These are phyloP conservation scores for Aspergillus viridinutans DNA, from an alignment of 2,329 filamentous ascomycete species.

Conservation along the genomic window DNA sequence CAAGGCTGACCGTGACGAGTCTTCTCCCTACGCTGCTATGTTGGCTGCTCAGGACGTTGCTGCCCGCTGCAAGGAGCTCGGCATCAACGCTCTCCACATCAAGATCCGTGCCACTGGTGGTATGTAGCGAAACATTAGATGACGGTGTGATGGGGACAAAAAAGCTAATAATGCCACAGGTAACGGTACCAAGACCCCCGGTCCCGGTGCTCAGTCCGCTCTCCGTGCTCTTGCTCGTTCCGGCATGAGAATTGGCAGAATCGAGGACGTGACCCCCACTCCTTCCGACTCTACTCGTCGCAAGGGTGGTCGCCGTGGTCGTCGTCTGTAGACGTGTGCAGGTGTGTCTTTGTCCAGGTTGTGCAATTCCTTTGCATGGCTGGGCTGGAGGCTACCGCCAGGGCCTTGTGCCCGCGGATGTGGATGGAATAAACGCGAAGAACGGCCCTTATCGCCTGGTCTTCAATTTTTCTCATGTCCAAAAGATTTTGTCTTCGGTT, in stretches of 20 bases:
- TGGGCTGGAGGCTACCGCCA: conserved; percentile 32
- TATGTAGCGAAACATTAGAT: conserved; percentile 43
- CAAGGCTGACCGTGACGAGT: conserved; percentile 99
- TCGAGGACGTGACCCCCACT: conserved; percentile 98
- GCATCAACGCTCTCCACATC: conserved; percentile 96
- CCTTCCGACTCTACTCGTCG: conserved; percentile 98
- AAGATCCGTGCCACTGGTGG: conserved; percentile 99
- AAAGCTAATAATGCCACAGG: conserved; percentile 45
- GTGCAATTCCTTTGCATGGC: conserved; percentile 24
- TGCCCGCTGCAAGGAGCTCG: conserved; percentile 78
- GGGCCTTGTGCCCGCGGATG: conserved; percentile 33
- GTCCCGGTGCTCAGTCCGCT: conserved; percentile 97
- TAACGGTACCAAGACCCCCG: conserved; percentile 99
- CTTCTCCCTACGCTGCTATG: conserved; percentile 99
- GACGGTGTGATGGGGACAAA: background rate
- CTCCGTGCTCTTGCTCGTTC: conserved; percentile 98
- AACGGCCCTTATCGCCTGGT: conserved; percentile 51
- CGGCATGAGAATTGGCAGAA: conserved; percentile 99
- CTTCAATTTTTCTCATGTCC: conserved; percentile 43
- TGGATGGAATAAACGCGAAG: conserved; percentile 51
- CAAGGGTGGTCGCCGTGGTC: conserved; percentile 99
- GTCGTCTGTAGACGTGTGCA: conserved; percentile 79
- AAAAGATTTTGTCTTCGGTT: conserved; percentile 26
- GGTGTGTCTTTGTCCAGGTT: conserved; percentile 24
- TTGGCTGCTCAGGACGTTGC: conserved; percentile 99